phyloP scores from a whole-genome alignment of 2,329 filamentous ascomycete species.

The Ploettnerulaceae sp. region DNA sequence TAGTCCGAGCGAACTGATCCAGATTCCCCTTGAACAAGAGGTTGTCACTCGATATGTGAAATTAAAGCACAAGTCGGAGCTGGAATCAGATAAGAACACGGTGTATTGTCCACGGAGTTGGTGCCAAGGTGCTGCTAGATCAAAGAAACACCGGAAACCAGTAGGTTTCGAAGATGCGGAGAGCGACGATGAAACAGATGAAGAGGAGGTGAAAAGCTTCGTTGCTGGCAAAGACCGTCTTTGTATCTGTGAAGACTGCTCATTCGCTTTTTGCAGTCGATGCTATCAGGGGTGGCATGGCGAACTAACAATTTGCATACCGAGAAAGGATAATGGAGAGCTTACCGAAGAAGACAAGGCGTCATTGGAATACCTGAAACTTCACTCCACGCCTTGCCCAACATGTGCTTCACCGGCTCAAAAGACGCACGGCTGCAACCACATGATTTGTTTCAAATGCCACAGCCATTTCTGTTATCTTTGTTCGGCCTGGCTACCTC shows the following conservation, averaged over 20 bases:
- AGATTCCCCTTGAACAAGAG: conserved; percentile 66
- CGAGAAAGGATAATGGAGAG: conserved; percentile 61
- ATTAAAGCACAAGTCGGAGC: conserved; percentile 85
- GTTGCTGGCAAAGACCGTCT: conserved; percentile 55
- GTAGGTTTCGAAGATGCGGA: conserved; percentile 58
- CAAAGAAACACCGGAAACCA: conserved; percentile 67
- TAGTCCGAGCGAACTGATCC: conserved; percentile 77
- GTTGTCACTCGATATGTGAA: conserved; percentile 80
- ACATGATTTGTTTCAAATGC: conserved; percentile 92
- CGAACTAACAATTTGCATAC: conserved; percentile 66
- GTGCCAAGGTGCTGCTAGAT: conserved; percentile 85
- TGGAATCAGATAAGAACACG: conserved; percentile 87
- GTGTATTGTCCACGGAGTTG: conserved; percentile 88
- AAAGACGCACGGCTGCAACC: conserved; percentile 92
- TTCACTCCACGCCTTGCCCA: conserved; percentile 82
- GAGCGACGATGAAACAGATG: conserved; percentile 46
- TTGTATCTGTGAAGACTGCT: conserved; percentile 82
- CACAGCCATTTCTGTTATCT: conserved; percentile 93
- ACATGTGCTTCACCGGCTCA: conserved; percentile 80
- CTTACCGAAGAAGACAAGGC: conserved; percentile 81
- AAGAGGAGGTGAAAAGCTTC: conserved; percentile 32
- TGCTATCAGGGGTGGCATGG: conserved; percentile 85
- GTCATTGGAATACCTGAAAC: conserved; percentile 74
- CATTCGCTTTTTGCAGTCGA: conserved; percentile 77
- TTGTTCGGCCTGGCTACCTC: conserved; percentile 80